phyloP scores from a whole-genome alignment of 441 rosid species.

The Adansonia gregorii region DNA sequence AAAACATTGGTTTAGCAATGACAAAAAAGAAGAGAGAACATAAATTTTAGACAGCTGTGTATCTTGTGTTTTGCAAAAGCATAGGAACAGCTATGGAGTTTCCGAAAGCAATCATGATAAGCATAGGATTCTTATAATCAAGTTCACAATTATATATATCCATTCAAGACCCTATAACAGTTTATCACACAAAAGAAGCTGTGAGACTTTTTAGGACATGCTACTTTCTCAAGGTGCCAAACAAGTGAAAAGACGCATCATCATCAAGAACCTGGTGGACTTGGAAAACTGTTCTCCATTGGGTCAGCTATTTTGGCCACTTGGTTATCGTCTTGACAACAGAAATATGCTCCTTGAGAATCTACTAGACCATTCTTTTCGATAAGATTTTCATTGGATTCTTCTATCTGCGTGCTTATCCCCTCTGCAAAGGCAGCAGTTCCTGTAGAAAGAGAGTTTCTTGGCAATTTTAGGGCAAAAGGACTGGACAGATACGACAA shows the following conservation, averaged over 20 bases:
- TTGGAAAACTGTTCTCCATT: slow-evolving; percentile 25
- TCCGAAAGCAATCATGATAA: not conserved
- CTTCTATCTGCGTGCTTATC: slow-evolving; percentile 24
- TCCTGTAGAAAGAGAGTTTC: slow-evolving; percentile 35
- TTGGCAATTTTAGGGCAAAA: slow-evolving; percentile 5
- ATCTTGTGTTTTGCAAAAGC: not conserved
- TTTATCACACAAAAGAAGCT: too few species aligned
- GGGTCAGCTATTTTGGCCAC: slow-evolving; percentile 26
- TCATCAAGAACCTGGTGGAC: slow-evolving; percentile 37
- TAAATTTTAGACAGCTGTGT: not conserved
- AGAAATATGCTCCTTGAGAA: slow-evolving; percentile 25
- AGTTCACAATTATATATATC: not conserved
- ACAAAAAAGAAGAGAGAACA: not conserved
- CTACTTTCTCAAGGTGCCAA: too few species aligned
- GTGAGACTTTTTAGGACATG: too few species aligned
- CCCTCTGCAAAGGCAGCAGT: slow-evolving; percentile 30
- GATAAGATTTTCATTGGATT: slow-evolving; percentile 25
- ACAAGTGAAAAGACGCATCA: slow-evolving; percentile 3
- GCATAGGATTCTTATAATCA: not conserved
- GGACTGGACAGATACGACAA: not conserved
- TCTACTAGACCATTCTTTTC: slow-evolving; percentile 30
- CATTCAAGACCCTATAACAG: too few species aligned
- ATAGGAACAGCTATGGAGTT: not conserved
- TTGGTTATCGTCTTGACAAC: slow-evolving; percentile 20
- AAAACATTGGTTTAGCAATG: not conserved